phyloP scores from a whole-genome alignment of 108 stramenopile genomes.

The Discostella pseudostelligera region DNA sequence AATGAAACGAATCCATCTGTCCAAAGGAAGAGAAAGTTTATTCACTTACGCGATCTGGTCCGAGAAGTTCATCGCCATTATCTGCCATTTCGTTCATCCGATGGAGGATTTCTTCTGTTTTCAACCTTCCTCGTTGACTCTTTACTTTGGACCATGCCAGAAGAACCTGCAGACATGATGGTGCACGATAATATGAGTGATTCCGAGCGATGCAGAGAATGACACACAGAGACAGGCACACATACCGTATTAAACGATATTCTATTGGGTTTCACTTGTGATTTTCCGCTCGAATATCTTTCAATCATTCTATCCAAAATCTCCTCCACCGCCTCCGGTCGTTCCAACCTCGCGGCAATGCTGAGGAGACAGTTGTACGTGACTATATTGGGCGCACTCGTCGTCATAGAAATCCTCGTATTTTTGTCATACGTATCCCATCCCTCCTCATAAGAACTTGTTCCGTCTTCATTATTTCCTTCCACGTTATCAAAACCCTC shows the following conservation, averaged over 20 bases:
- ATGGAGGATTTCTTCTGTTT: constrained; percentile 31
- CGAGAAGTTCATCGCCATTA: constrained; percentile 26
- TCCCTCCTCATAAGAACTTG: no score
- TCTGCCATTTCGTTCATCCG: constrained; percentile 41
- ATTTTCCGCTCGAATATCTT: constrained; percentile 13
- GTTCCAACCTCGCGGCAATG: constrained; percentile 30
- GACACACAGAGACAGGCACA: neutral
- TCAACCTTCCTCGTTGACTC: neutral
- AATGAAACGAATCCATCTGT: neutral
- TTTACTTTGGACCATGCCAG: constrained; percentile 40
- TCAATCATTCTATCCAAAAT: constrained; percentile 42
- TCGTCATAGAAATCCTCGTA: neutral
- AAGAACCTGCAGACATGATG: constrained; percentile 18
- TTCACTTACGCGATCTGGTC: constrained; percentile 38
- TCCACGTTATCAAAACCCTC: neutral
- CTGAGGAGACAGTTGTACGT: constrained; percentile 50
- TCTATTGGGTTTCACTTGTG: constrained; percentile 30
- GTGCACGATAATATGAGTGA: neutral
- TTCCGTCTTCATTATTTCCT: neutral
- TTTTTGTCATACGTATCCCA: no score
- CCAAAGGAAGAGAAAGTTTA: neutral
- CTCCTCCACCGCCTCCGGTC: constrained; percentile 29
- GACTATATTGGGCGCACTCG: constrained; percentile 35
- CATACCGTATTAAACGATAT: constrained; percentile 43
- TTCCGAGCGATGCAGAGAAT: neutral